Base-by-base conservation (phyloP, 129 eudicot genomes). In the Arctium minus region DNA sequence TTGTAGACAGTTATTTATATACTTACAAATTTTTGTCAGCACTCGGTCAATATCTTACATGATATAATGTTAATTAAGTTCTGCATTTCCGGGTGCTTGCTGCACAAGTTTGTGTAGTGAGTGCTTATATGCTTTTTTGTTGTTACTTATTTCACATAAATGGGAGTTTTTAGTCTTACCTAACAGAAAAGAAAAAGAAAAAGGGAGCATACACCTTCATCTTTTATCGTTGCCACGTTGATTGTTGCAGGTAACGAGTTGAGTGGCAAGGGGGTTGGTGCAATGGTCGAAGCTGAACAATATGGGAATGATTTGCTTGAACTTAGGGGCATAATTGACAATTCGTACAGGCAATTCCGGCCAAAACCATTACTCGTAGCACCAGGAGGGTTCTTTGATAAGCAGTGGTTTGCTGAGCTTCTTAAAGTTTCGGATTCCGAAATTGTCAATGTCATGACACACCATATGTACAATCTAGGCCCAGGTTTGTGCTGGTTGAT, bases 381-480 rank as follows among this genome's bases (percentile, higher is more conserved):
- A 68, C 99, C 99, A 2, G 97, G 97, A 84, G 99, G 99, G 53
- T 96, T 96, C 85, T 96, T 83, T 76, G 97, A 93, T 46, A 84
- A 92, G 80, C 83, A 78, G 37, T 92, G 99, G 99, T 93, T 72
- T 70, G 70, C 87, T 77, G 84, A 86, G 87, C 84, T 96, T 53
- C 99, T 96, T 64, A 65, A 90, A 75, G 91, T 75, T 83, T 91
- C 99, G 0, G 99, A 97, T 35, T 77, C 94, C 40, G 75, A 85
- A 33, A 88, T 87, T 30, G 87, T 96, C 80, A 36, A 92, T 83
- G 92, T 80, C 70, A 33, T 96, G 87, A 83, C 99, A 13, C 98
- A 90, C 84, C 99, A 96, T 84, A 85, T 96, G 72, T 96, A 96
- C 79, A 89, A 92, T 82, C 78, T 96, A 70, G 99, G 99, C 68